Evolutionary conservation across 495 filamentous ascomycete species (phyloP).

Genomic region (Bacidia gigantensis): DNA sequence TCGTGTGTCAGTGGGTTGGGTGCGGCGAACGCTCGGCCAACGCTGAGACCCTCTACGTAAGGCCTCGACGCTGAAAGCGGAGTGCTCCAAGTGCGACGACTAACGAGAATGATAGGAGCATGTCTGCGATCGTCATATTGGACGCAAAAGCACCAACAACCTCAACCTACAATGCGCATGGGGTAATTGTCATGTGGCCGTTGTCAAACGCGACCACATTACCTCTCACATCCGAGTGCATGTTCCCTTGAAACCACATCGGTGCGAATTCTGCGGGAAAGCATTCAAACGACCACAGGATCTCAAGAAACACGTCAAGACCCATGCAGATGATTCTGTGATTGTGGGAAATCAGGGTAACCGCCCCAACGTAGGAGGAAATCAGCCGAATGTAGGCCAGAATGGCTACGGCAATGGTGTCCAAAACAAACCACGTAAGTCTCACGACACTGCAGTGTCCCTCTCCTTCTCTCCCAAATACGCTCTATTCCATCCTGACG

Average conservation of each 20-base stretch:
- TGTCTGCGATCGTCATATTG: conserved; percentile 96
- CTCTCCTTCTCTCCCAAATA: background rate
- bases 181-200: conserved; percentile 90
- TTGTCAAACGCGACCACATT: conserved; percentile 98
- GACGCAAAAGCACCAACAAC: conserved; percentile 98
- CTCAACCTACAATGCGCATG: conserved; percentile 94
- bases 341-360: conserved; percentile 64
- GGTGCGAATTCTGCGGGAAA: conserved; percentile 97
- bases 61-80: conserved; percentile 24
- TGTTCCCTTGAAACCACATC: conserved; percentile 94
- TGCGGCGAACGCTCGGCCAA: conserved; percentile 70
- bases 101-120: conserved; percentile 54
- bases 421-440: conserved; percentile 17
- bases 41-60: conserved; percentile 82
- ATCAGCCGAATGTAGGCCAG: conserved; percentile 24
- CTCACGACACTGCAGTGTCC: background rate
- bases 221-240: conserved; percentile 98
- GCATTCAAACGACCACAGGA: conserved; percentile 99
- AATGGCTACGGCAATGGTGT: conserved; percentile 34
- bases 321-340: conserved; percentile 96
- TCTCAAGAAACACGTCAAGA: conserved; percentile 99
- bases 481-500: conserved; percentile 13
- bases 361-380: conserved; percentile 31
- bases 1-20: conserved; percentile 74
- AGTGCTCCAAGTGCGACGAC: conserved; percentile 10